Evolutionary conservation across 345 rosid genomes (phyloP).

Genomic region (Gossypium stocksii): DNA sequence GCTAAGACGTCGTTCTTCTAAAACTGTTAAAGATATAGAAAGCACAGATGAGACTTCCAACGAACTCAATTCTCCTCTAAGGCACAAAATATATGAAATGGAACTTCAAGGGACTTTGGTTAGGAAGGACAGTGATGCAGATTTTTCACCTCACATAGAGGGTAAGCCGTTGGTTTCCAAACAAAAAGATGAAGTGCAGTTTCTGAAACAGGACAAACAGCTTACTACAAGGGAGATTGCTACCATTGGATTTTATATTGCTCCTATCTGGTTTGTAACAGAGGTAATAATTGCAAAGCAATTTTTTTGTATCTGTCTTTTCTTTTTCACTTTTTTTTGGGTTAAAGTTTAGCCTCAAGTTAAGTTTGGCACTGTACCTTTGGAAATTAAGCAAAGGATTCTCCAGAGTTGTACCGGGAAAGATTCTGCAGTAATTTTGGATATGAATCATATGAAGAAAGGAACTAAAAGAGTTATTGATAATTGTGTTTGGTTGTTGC

Average conservation of each 20-base stretch:
- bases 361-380: not conserved
- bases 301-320: not conserved
- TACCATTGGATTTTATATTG: constrained; percentile 72
- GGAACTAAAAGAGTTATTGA: constrained; percentile 2
- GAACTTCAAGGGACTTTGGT: constrained; percentile 64
- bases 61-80: constrained; percentile 56
- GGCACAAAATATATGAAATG: constrained; percentile 59
- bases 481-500: constrained; percentile 19
- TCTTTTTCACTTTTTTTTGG: not conserved
- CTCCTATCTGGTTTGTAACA: constrained; percentile 98
- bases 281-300: constrained; percentile 50
- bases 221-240: constrained; percentile 70
- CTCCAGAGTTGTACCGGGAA: not conserved
- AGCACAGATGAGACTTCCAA: constrained; percentile 38
- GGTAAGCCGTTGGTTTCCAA: constrained; percentile 58
- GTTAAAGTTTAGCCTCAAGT: not conserved
- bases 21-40: constrained; percentile 41
- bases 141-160: constrained; percentile 54
- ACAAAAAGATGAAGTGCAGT: constrained; percentile 49
- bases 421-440: not conserved
- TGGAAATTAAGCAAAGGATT: not conserved
- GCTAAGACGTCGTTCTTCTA: constrained; percentile 45
- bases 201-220: constrained; percentile 44
- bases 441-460: not conserved
- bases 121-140: constrained; percentile 73